Evolutionary conservation across 2,329 filamentous ascomycete genomes (phyloP), one percentile per base, ranked within the genome.

Genomic region (Neospermospora avenae): DNA sequence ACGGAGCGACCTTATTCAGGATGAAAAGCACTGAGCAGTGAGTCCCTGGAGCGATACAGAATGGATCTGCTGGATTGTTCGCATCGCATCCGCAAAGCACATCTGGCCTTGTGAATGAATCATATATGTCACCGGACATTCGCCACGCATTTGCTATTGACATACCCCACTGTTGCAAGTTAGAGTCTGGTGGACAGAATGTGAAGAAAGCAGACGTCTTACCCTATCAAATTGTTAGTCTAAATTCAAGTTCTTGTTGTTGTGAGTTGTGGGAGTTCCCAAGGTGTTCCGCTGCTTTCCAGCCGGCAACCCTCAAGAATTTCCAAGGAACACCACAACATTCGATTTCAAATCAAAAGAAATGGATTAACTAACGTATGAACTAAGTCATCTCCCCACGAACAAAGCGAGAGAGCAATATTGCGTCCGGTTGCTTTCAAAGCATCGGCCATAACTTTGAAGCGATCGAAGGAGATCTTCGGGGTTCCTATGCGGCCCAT

Each of bases 381-480:
- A 0, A 74, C 76, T 35, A 76, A 73, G 48, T 81, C 77, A 46
- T 77, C 73, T n/a, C 79, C 78, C 80, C 80, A 82, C 52, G 79
- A 70, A 56, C 72, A 74, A 11, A 74, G 58, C 8, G 68, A 68
- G 59, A 67, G 73, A 22, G 73, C 62, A 20, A 74, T 73, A 5
- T 71, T 67, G 39, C 71, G 61, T 13, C 69, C 69, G 0, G 71
- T 69, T 24, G 64, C 66, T 35, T 67, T 66, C 8, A 74, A 59
- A 1, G 71, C 71, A 53, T 73, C 64, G 24, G 66, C 57, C 71
- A 73, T 74, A 5, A 59, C 62, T 25, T 67, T 65, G 59, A 73
- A 76, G 1, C 66, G 62, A 25, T 65, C 56, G 45, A 59, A 65
- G 16, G 63, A 63, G 5, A 66, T 61, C 42, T 60, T 52, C 11